A percentile compares a stretch with the other conserved stretches of the same genome.
Evolutionary conservation across 2,329 filamentous ascomycete species (phyloP).

Genomic region (Microcyclosporella mali): DNA sequence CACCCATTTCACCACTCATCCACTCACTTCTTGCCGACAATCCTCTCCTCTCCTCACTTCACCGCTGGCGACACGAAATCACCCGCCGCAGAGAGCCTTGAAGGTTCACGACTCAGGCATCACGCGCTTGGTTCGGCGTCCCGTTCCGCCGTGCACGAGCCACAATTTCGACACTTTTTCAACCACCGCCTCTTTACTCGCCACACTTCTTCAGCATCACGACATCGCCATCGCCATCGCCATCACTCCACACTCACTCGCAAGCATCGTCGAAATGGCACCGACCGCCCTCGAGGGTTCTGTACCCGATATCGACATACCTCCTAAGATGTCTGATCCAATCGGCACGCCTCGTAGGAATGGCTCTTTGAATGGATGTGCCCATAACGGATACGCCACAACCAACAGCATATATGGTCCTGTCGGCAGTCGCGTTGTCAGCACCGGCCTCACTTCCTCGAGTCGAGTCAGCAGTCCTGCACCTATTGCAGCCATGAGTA

Average conservation of each 20-base stretch:
- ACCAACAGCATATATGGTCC: slow-evolving; percentile 2
- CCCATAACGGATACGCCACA: slow-evolving; percentile 1
- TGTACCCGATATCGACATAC: slow-evolving; percentile 12
- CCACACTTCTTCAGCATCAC: not conserved
- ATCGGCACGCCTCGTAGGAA: slow-evolving; percentile 20
- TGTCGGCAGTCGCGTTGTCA: slow-evolving; percentile 6
- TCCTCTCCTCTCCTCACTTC: too few species aligned
- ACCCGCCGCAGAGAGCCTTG: too few species aligned
- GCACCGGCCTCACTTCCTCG: not conserved
- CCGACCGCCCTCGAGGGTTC: slow-evolving; percentile 10
- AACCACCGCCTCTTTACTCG: not conserved
- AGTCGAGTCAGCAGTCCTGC: not conserved
- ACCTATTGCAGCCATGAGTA: not conserved
- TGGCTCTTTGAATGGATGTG: slow-evolving; percentile 7
- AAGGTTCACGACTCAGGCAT: too few species aligned
- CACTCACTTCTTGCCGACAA: too few species aligned
- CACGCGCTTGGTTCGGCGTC: too few species aligned
- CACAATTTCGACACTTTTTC: too few species aligned
- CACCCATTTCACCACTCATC: too few species aligned
- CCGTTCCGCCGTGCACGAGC: too few species aligned
- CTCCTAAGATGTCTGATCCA: slow-evolving; percentile 11
- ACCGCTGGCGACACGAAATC: too few species aligned
- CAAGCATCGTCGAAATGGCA: slow-evolving; percentile 1
- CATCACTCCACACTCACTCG: not conserved
- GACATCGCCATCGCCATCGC: not conserved